Evolutionary conservation across 1,284 basidiomycete genomes (phyloP).

Genomic region (Xanthoconium separans): DNA sequence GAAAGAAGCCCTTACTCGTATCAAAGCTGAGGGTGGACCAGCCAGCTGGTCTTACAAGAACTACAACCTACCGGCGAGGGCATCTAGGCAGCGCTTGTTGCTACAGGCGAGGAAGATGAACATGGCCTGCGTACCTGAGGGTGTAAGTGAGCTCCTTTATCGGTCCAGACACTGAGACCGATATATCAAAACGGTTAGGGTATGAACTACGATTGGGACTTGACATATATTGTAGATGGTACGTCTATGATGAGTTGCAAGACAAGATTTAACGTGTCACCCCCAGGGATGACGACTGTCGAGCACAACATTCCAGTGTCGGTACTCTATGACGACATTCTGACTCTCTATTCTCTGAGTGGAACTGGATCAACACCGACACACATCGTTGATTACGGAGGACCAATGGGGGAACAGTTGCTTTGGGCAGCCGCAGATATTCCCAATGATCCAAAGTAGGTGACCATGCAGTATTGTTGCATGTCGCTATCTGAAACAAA

Average conservation of each 20-base stretch:
- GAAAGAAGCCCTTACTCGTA: conserved; percentile 57
- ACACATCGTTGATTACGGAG: conserved; percentile 73
- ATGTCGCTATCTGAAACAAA: background rate
- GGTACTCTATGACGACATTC: conserved; percentile 64
- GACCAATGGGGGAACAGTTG: conserved; percentile 60
- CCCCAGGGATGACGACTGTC: conserved; percentile 72
- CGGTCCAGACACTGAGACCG: background rate
- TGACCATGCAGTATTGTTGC: conserved; percentile 1
- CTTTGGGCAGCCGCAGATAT: conserved; percentile 67
- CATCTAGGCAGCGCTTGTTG: conserved; percentile 66
- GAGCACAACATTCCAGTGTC: conserved; percentile 70
- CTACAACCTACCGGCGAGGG: conserved; percentile 66
- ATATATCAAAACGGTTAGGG: conserved; percentile 39
- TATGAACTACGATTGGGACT: conserved; percentile 75
- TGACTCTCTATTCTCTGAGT: conserved; percentile 58
- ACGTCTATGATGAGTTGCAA: conserved; percentile 10
- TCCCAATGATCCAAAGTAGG: conserved; percentile 64
- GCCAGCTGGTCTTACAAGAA: conserved; percentile 74
- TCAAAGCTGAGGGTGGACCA: conserved; percentile 70
- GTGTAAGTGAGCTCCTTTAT: conserved; percentile 33
- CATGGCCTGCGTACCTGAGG: conserved; percentile 74
- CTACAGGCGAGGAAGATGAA: conserved; percentile 57
- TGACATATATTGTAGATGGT: conserved; percentile 74
- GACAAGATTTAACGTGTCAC: conserved; percentile 5
- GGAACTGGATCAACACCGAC: conserved; percentile 74